Evolutionary conservation across 371 early-diverging fungal species (phyloP), one percentile per base, ranked within the genome.

Genomic region (Haplosporangium sp.): DNA sequence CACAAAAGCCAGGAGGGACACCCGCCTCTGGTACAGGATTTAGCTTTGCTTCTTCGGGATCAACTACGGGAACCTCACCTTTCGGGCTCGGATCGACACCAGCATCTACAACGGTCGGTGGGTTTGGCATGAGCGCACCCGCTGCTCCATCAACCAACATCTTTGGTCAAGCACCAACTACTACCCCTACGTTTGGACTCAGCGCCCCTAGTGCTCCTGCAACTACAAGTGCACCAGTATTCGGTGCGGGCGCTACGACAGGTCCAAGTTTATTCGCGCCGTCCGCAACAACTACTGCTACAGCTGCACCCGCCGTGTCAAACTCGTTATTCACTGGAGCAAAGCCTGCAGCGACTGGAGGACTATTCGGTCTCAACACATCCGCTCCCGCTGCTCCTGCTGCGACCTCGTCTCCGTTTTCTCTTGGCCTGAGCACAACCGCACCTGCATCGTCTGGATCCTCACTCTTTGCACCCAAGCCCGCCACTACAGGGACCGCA

Each of bases 361-460:
- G 58, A 23, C 20, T 61, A 8, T 61, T 68, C 40, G 63, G 62
- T 41, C 38, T 50, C 47, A 48, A 54, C 12, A 21, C 58, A 29
- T 54, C 55, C 23, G 40, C 58, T 16, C 11, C 65, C 16, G 13
- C 75, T 1, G 38, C 68, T 8, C 20, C 74, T 10, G 56, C 77
- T 63, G 48, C 74, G 12, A 36, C 73, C 2, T 10, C 71, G 7
- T 58, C 81, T 2, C 48, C 82, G 14, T 62, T 69, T 18, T 41
- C 80, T 14, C 52, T 68, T 37, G 38, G 58, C 37, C 54, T 82
- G 59, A 76, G 72, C 21, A 37, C 53, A 8, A 8, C 55, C 18
- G 37, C 69, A 21, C 64, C 80, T 42, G 64, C 79, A 7, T 64
- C 80, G 23, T 46, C 83, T 20, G 47, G 63, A 52, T 23, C 53